Conservation (phyloP, 2,329 filamentous ascomycete species). For the Epichloe gansuensis region DNA sequence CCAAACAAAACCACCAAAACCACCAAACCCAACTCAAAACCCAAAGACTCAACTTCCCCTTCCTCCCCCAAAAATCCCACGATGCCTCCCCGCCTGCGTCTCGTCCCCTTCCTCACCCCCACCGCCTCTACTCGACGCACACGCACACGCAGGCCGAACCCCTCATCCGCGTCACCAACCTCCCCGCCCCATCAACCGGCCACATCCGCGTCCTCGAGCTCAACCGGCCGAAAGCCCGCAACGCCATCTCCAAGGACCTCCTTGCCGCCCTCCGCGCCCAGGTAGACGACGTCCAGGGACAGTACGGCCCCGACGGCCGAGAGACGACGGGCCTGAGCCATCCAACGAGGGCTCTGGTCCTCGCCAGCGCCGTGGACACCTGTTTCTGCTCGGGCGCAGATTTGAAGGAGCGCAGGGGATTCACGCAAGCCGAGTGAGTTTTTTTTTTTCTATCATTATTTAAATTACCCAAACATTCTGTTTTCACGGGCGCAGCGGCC, state of each 20-base stretch:
- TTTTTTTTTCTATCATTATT: neutral
- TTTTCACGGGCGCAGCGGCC: no score
- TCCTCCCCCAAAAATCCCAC: neutral
- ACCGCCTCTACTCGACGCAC: slow-evolving; percentile 25
- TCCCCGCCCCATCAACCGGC: slow-evolving; percentile 68
- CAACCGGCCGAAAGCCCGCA: slow-evolving; percentile 73
- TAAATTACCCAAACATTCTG: no score
- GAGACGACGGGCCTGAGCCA: slow-evolving; percentile 30
- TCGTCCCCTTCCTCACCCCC: slow-evolving; percentile 5
- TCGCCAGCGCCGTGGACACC: slow-evolving; percentile 74
- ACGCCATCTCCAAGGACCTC: slow-evolving; percentile 76
- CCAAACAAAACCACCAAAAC: neutral
- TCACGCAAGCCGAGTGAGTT: slow-evolving; percentile 64
- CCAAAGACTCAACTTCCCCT: neutral
- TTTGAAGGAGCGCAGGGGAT: slow-evolving; percentile 72
- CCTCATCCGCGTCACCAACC: slow-evolving; percentile 56
- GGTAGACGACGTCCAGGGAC: slow-evolving; percentile 56
- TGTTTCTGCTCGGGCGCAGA: slow-evolving; percentile 94
- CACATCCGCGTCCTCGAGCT: slow-evolving; percentile 81
- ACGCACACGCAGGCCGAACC: slow-evolving; percentile 21
- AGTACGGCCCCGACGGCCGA: slow-evolving; percentile 44
- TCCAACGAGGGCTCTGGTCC: slow-evolving; percentile 65
- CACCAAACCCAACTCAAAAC: neutral
- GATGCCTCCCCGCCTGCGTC: slow-evolving; percentile 22
- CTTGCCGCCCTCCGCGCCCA: slow-evolving; percentile 60